Evolutionary conservation across 2,329 filamentous ascomycete genomes (phyloP).

Genomic region (Trichoderma atrobrunneum): DNA sequence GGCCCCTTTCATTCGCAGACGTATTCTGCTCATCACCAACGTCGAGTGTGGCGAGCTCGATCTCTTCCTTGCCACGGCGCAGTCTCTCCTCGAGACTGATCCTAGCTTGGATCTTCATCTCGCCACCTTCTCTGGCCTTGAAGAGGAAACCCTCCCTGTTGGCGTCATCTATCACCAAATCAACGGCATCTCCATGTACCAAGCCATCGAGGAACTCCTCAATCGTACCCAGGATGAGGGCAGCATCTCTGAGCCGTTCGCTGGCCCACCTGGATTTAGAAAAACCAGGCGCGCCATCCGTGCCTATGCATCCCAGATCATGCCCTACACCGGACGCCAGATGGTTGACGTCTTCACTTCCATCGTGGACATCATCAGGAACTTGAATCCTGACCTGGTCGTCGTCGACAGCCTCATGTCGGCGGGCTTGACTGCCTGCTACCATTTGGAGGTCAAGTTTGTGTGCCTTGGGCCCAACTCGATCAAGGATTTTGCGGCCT

Average conservation of each 20-base stretch:
- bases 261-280: slow-evolving; percentile 18
- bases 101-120: slow-evolving; percentile 42
- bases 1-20: slow-evolving; percentile 9
- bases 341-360: slow-evolving; percentile 41
- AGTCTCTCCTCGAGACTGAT: slow-evolving; percentile 37
- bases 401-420: slow-evolving; percentile 44
- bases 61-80: slow-evolving; percentile 42
- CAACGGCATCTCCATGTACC: slow-evolving; percentile 21
- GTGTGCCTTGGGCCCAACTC: slow-evolving; percentile 45
- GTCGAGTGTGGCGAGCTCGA: slow-evolving; percentile 47
- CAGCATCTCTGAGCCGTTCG: slow-evolving; percentile 14
- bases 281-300: slow-evolving; percentile 32
- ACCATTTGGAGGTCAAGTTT: slow-evolving; percentile 32
- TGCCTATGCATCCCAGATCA: slow-evolving; percentile 28
- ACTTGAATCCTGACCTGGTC: slow-evolving; percentile 39
- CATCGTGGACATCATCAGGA: slow-evolving; percentile 37
- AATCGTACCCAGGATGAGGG: background rate
- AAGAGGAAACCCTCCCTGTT: slow-evolving; percentile 23
- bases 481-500: slow-evolving; percentile 39
- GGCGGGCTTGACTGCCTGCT: slow-evolving; percentile 43
- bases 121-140: slow-evolving; percentile 40
- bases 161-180: slow-evolving; percentile 30
- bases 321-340: slow-evolving; percentile 31
- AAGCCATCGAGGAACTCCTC: slow-evolving; percentile 19
- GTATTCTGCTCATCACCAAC: slow-evolving; percentile 44